Conservation (phyloP, 768 basidiomycete species). For the Calocybe gangraenosa region DNA sequence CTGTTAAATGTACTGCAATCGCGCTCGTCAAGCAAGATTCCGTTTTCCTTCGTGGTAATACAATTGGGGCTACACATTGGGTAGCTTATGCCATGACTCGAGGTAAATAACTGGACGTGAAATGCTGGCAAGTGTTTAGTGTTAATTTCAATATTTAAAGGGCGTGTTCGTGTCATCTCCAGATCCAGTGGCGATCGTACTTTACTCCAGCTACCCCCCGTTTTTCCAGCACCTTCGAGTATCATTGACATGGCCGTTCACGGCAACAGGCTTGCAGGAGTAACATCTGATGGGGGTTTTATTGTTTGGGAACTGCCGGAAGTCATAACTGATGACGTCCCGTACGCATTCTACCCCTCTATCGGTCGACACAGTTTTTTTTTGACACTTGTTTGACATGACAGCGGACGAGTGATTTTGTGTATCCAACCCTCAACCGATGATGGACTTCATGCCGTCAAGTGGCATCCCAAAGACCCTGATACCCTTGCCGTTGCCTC, state of each 20-base stretch:
- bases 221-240: slow-evolving; percentile 58
- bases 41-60: slow-evolving; percentile 79
- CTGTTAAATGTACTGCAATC: slow-evolving; percentile 85
- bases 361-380: slow-evolving; percentile 1
- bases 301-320: slow-evolving; percentile 87
- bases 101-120: slow-evolving; percentile 32
- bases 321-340: slow-evolving; percentile 80
- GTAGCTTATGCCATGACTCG: slow-evolving; percentile 92
- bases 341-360: slow-evolving; percentile 44
- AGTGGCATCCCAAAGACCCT: slow-evolving; percentile 84
- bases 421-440: slow-evolving; percentile 62
- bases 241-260: slow-evolving; percentile 86
- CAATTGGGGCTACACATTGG: slow-evolving; percentile 89
- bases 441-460: slow-evolving; percentile 71
- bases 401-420: slow-evolving; percentile 62
- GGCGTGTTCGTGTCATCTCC: slow-evolving; percentile 85
- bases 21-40: slow-evolving; percentile 85
- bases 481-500: slow-evolving; percentile 83
- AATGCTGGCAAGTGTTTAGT: no score
- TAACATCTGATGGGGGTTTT: slow-evolving; percentile 86
- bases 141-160: slow-evolving; percentile 25
- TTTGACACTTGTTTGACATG: slow-evolving; percentile 6
- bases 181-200: slow-evolving; percentile 86
- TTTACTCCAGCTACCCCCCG: slow-evolving; percentile 65
- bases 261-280: slow-evolving; percentile 77